Evolutionary conservation across 2,329 filamentous ascomycete species (phyloP).

Genomic region (Colletotrichum sojae): DNA sequence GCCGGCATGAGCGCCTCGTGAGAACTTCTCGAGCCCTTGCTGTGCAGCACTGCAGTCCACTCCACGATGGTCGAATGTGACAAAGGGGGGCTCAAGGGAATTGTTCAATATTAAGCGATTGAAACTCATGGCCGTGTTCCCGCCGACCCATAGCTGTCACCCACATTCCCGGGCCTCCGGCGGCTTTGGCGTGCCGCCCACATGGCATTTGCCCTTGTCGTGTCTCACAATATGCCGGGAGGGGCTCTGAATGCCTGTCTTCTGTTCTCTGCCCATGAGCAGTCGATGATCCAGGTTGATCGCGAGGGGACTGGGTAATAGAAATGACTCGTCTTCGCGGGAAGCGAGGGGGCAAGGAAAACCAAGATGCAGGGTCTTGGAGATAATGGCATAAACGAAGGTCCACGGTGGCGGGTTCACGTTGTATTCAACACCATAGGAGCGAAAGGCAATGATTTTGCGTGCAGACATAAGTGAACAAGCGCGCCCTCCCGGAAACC

Average conservation of each 20-base stretch:
- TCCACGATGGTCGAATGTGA: no score
- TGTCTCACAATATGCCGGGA: conserved; percentile 1
- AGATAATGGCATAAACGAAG: background rate
- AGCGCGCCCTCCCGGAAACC: background rate
- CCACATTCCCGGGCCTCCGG: background rate
- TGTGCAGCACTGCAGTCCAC: background rate
- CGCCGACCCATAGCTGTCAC: background rate
- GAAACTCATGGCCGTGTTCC: background rate
- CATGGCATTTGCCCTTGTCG: background rate
- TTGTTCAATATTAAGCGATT: background rate
- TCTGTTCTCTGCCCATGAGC: conserved; percentile 10
- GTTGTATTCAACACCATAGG: background rate
- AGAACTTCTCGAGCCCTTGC: background rate
- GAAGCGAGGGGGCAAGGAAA: background rate
- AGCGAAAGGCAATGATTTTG: background rate
- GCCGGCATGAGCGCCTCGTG: background rate
- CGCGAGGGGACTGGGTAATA: background rate
- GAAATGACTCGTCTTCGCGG: conserved; percentile 12
- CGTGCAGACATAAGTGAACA: background rate
- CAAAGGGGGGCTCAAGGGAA: background rate
- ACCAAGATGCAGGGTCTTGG: background rate
- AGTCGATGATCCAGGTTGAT: conserved; percentile 21
- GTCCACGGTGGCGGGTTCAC: background rate
- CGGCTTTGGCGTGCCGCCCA: background rate
- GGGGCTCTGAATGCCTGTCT: background rate